Evolutionary conservation across 1,284 basidiomycete species (phyloP), one percentile per base, ranked within the genome.

Genomic region (Cystobasidiaceae sp.): DNA sequence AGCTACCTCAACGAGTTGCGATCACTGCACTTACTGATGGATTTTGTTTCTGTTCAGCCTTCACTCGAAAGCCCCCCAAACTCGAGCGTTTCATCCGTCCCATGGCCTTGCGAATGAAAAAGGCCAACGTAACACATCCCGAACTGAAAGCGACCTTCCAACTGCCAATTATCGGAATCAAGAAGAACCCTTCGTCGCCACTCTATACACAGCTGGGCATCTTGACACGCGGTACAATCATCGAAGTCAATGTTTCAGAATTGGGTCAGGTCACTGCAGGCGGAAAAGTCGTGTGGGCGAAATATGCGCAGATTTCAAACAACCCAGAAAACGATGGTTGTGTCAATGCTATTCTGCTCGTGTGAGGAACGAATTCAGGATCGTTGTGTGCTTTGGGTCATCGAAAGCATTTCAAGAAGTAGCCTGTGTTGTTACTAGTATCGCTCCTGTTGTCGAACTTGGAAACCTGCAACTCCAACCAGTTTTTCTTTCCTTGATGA

Each of bases 171-270:
- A 82, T 99, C 48, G 92, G 91, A 61, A 94, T 99, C 69, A 99
- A 98, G 83, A 98, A 98, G 82, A 99, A 99, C 76, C 96, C 96
- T 13, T 94, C 98, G 76, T 97, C 93, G 27, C 96, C 96, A 0
- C 91, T 98, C 84, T 76, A 76, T 69, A 82, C 81, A 11, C 79
- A 82, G 63, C 84, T 94, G 23, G 96, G 96, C 68, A 96, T 99
- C 23, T 83, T 99, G 78, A 98, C 96, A 3, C 98, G 98, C 78
- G 96, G 96, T 69, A 98, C 96, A 5, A 88, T 99, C 70, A 87
- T 99, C 72, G 96, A 99, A 77, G 94, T 98, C 74, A 98, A 99
- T 75, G 94, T 68, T 19, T 92, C 89, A 52, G 93, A 97, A 78
- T 80, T 97, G 67, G 96, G 96, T 70, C 88, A 98, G 85, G 96